Base-by-base conservation (phyloP, 1,284 basidiomycete genomes). In the Apiotrichum veenhuisii region DNA sequence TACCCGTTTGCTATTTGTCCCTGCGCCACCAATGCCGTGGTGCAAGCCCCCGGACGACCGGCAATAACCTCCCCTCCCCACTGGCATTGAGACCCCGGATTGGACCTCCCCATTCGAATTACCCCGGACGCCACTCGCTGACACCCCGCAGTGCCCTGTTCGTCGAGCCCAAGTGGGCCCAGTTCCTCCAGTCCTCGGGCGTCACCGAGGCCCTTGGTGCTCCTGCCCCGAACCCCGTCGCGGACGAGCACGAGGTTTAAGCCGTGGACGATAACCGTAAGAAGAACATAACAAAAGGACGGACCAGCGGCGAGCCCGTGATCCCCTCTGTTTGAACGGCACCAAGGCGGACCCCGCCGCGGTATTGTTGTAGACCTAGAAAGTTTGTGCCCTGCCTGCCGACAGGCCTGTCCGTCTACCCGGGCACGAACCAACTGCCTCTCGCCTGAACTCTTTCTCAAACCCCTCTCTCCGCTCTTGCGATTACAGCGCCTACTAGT, bases 101-200 rank as follows among this genome's bases (percentile, higher is more conserved):
- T 22, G 20, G 9, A 11, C 18, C 40, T 17, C 40, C n/a, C 22
- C 18, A 41, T 22, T 8, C n/a, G 5, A 11, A n/a, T 18, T 22
- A 20, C 27, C 44, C 50, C 50, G 10, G 17, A 40, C 27, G 37
- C 41, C 40, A 25, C 37, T n/a, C 30, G 30, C 45, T 48, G 34
- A 48, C 46, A 23, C 20, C n/a, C 23, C 27, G n/a, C 54, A 88
- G 86, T 1, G 87, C 83, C 0, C 80, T 86, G 51, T 93, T 92
- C 67, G 83, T 94, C 20, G 89, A 94, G 69, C 91, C 91, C 8
- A 85, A 84, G 65, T 90, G 89, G 69, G 88, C 91, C 1, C 84
- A 85, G 64, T 81, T 89, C 49, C 79, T 92, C 38, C 83, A 83
- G 64, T 82, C 61, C 40, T 68, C 64, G 23, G 73, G 72, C 20